Conservation (phyloP, 2,329 filamentous ascomycete species). For the Fusarium sp. region DNA sequence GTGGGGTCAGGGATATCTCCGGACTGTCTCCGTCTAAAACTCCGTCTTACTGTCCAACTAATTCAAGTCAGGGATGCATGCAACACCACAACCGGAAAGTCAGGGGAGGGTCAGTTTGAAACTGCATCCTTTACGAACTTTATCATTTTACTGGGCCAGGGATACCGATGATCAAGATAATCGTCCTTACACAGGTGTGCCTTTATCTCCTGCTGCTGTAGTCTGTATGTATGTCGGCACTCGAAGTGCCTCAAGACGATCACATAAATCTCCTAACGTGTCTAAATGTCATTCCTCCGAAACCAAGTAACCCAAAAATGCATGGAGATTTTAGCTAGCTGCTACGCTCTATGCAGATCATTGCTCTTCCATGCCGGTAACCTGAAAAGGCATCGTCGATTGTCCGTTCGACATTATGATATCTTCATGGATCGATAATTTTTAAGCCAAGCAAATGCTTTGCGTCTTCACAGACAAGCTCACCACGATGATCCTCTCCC, state of each 20-base stretch:
- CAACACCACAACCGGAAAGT: conserved; percentile 11
- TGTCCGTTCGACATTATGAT: conserved; percentile 1
- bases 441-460: conserved; percentile 2
- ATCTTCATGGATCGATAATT: neutral
- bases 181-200: conserved; percentile 11
- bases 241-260: conserved; percentile 21
- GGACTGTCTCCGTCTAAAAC: conserved; percentile 34
- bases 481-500: conserved; percentile 26
- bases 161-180: conserved; percentile 37
- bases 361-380: conserved; percentile 5
- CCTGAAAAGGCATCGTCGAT: conserved; percentile 1
- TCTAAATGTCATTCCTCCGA: conserved; percentile 19
- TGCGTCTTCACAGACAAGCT: conserved; percentile 9
- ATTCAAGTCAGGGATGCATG: conserved; percentile 12
- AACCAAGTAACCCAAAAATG: neutral
- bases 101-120: conserved; percentile 34
- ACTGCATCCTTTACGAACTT: conserved; percentile 5
- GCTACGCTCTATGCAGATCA: conserved; percentile 24
- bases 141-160: conserved; percentile 3
- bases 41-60: conserved; percentile 33
- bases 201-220: conserved; percentile 1
- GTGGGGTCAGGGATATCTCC: conserved; percentile 20
- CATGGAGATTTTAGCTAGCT: neutral
- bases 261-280: conserved; percentile 22
- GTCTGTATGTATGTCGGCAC: conserved; percentile 19